Evolutionary conservation across 1,284 basidiomycete genomes (phyloP).

Genomic region (Afroboletus lepidellus): DNA sequence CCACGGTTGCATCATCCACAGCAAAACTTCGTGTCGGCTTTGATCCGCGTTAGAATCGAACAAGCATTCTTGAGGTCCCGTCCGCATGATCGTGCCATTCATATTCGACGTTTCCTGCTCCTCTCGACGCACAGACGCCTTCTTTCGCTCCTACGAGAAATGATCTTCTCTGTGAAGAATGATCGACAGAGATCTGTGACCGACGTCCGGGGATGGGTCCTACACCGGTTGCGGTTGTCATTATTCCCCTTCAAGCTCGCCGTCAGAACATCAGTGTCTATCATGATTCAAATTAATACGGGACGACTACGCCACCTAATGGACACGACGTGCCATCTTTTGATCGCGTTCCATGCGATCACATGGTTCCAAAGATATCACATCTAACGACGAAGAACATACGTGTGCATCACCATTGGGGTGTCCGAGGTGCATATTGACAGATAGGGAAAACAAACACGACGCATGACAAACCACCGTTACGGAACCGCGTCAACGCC

Average conservation of each 20-base stretch:
- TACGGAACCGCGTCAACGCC: slow-evolving; percentile 4
- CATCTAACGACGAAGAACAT: not conserved
- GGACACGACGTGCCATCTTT: not conserved
- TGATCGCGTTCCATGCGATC: not conserved
- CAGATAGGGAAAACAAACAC: not conserved
- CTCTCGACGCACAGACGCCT: not conserved
- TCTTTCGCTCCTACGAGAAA: not conserved
- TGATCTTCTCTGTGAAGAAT: not conserved
- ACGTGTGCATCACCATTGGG: not conserved
- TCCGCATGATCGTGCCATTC: not conserved
- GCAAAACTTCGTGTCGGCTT: not conserved
- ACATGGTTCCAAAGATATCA: not conserved
- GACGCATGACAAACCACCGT: slow-evolving; percentile 1
- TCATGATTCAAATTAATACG: slow-evolving; percentile 1
- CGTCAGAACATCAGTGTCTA: not conserved
- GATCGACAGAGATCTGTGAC: slow-evolving; percentile 1
- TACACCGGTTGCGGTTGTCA: not conserved
- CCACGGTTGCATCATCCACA: not conserved
- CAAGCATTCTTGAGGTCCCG: not conserved
- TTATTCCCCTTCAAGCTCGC: not conserved
- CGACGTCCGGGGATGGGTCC: not conserved
- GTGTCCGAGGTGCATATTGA: slow-evolving; percentile 19
- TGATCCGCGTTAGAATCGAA: not conserved
- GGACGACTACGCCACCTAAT: slow-evolving; percentile 6
- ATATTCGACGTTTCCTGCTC: not conserved